A percentile compares a stretch with the other conserved stretches of the same genome.
These are phyloP conservation scores for Clavariopsis aquatica DNA, from an alignment of 495 filamentous ascomycete genomes.

Conservation along the genomic window DNA sequence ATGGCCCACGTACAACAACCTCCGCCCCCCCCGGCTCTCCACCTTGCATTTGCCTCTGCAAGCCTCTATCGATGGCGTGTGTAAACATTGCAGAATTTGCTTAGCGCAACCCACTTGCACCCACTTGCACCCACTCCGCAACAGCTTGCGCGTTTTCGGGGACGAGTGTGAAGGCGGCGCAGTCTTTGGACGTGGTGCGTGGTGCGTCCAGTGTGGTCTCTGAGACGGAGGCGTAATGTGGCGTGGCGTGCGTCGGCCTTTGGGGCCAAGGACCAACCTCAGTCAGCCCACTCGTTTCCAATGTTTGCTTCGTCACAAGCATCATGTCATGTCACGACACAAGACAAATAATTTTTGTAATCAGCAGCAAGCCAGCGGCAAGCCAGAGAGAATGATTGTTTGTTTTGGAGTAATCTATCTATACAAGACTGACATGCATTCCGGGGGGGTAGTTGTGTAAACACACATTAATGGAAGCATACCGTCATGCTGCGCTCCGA, in stretches of 20 bases:
- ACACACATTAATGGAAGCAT: slow-evolving; percentile 27
- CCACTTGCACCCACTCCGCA: not conserved
- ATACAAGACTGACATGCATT: slow-evolving; percentile 28
- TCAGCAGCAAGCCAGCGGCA: not conserved
- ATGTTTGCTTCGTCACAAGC: not conserved
- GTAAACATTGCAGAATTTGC: not conserved
- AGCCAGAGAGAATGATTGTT: not conserved
- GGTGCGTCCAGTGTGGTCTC: not conserved
- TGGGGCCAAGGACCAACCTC: not conserved
- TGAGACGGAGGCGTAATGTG: not conserved
- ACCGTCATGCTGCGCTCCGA: slow-evolving; percentile 8
- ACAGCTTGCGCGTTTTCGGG: not conserved
- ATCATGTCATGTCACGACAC: not conserved
- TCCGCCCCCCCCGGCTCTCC: too few species aligned
- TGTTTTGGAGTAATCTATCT: slow-evolving; percentile 16
- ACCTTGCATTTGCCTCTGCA: too few species aligned
- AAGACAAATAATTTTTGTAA: not conserved
- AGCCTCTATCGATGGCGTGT: too few species aligned
- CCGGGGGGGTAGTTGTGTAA: not conserved
- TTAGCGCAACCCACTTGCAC: not conserved
- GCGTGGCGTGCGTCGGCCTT: not conserved
- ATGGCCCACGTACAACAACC: too few species aligned
- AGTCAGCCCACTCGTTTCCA: not conserved
- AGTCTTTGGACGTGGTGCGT: too few species aligned
- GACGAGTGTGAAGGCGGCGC: not conserved